These are phyloP conservation scores for Cinnamomum chago DNA, from an alignment of 164 flowering plant genomes.

Conservation along the genomic window DNA sequence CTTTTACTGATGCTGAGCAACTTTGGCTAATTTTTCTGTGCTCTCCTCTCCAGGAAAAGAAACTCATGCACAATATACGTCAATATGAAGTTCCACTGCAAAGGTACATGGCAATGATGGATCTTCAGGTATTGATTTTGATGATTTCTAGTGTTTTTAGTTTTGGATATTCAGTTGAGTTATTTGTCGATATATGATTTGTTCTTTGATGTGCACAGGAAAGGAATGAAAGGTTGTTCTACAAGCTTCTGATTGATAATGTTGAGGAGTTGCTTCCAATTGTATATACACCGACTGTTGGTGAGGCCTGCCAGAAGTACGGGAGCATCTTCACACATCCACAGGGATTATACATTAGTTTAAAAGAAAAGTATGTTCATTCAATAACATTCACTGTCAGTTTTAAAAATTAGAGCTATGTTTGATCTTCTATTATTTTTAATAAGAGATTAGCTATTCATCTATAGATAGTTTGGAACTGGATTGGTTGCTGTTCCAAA, in stretches of 20 bases:
- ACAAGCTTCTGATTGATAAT: constrained; percentile 79
- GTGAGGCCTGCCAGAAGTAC: constrained; percentile 89
- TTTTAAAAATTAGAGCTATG: neutral
- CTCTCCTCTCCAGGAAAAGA: constrained; percentile 50
- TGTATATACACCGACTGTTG: constrained; percentile 84
- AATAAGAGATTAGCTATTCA: too few relatives aligned
- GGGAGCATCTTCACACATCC: constrained; percentile 78
- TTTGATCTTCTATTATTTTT: too few relatives aligned
- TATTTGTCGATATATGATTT: neutral
- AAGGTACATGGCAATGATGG: constrained; percentile 73
- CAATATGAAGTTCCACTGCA: constrained; percentile 78
- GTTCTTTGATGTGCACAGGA: constrained; percentile 37
- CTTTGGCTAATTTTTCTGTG: neutral
- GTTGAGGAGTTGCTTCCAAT: constrained; percentile 84
- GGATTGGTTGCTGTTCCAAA: too few relatives aligned
- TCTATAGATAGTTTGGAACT: too few relatives aligned
- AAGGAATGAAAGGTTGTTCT: constrained; percentile 66
- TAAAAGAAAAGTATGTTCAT: constrained; percentile 65
- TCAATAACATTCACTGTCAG: neutral
- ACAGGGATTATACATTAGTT: constrained; percentile 81
- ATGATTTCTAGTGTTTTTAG: neutral
- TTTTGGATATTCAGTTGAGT: neutral
- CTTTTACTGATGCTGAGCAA: neutral
- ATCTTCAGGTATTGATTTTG: constrained; percentile 57
- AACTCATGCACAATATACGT: constrained; percentile 57